A percentile compares a stretch with the other conserved stretches of the same genome.
phyloP scores from a whole-genome alignment of 2,329 filamentous ascomycete genomes.

The Hypoxylon sp. region DNA sequence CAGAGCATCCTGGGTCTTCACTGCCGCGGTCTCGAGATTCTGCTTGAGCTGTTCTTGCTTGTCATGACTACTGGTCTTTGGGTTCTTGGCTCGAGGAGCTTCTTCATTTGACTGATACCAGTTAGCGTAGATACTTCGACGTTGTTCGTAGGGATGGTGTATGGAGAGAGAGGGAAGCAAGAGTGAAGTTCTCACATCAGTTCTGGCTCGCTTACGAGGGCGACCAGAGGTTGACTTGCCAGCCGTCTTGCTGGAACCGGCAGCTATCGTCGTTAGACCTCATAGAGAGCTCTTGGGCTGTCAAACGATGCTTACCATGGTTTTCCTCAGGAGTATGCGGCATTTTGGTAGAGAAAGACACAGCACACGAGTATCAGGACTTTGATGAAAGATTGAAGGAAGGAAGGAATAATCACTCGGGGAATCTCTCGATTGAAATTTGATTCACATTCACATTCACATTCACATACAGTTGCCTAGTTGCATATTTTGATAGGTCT shows the following conservation, averaged over 20 bases:
- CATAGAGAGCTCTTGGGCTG: background rate
- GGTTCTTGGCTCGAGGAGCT: conserved; percentile 1
- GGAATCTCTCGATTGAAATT: background rate
- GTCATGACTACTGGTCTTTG: background rate
- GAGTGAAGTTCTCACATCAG: background rate
- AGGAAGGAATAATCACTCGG: background rate
- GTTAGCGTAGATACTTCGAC: background rate
- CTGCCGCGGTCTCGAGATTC: background rate
- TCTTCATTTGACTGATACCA: background rate
- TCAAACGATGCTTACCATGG: background rate
- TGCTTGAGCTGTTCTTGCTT: background rate
- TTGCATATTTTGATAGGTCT: conserved; percentile 1
- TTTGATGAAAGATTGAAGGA: conserved; percentile 1
- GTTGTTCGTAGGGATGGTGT: background rate
- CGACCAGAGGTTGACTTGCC: background rate
- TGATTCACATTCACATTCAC: too few relatives aligned
- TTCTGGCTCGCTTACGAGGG: conserved; percentile 10
- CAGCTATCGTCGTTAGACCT: background rate
- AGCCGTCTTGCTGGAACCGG: background rate
- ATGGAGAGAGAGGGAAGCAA: background rate
- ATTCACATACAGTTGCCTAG: conserved; percentile 1
- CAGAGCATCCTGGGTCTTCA: background rate
- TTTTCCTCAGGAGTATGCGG: background rate
- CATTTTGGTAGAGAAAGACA: conserved; percentile 1
- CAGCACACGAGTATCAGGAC: background rate